phyloP scores from a whole-genome alignment of 768 basidiomycete genomes.

The Mycena galopus region DNA sequence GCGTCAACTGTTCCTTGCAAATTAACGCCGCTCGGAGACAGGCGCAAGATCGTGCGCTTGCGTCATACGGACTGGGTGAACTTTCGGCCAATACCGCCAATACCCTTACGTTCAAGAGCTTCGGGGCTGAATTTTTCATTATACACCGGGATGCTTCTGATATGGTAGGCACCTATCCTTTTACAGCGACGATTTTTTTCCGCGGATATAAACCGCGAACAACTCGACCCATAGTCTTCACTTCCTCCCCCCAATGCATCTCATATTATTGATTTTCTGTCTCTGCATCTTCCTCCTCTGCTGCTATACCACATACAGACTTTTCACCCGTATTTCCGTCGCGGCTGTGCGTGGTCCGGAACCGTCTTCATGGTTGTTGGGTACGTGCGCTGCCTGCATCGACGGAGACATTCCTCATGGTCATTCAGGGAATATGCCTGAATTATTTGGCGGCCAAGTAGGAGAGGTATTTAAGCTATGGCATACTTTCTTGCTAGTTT shows the following conservation, averaged over 20 bases:
- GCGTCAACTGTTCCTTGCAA: conserved; percentile 18
- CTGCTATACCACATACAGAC: conserved; percentile 46
- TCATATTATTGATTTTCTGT: conserved; percentile 25
- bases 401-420: not conserved
- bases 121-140: conserved; percentile 30
- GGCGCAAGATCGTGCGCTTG: conserved; percentile 28
- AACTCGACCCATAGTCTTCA: conserved; percentile 26
- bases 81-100: conserved; percentile 11
- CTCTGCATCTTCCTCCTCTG: conserved; percentile 22
- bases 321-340: conserved; percentile 49
- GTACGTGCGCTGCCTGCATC: conserved; percentile 33
- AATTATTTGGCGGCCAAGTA: conserved; percentile 50
- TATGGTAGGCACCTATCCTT: conserved; percentile 18
- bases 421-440: conserved; percentile 43
- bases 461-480: conserved; percentile 43
- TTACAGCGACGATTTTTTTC: conserved; percentile 24
- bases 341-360: conserved; percentile 51
- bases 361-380: conserved; percentile 56
- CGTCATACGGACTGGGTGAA: conserved; percentile 24
- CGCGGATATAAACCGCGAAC: conserved; percentile 39
- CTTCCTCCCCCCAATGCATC: conserved; percentile 30
- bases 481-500: conserved; percentile 20
- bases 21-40: conserved; percentile 33
- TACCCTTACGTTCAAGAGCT: conserved; percentile 28
- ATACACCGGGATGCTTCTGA: conserved; percentile 33